phyloP scores from a whole-genome alignment of 805 yeast genomes.

The Candida railenensis region DNA sequence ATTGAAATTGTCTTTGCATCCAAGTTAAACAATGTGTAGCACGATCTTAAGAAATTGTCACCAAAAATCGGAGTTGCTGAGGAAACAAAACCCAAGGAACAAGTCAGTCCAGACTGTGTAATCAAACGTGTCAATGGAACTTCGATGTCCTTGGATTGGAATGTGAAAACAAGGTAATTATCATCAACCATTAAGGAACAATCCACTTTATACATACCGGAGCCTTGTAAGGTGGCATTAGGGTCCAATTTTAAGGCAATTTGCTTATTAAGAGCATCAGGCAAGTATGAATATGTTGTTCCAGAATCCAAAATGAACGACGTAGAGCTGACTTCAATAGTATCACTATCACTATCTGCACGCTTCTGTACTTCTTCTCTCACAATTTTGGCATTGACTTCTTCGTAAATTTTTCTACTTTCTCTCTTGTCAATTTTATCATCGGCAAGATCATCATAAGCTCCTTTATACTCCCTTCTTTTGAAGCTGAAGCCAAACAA shows the following conservation, averaged over 20 bases:
- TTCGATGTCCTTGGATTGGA: constrained; percentile 10
- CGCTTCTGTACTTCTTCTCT: no score
- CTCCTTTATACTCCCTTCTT: not conserved
- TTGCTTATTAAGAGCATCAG: constrained; percentile 18
- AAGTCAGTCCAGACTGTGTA: constrained; percentile 13
- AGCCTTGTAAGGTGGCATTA: constrained; percentile 5
- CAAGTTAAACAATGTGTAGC: constrained; percentile 26
- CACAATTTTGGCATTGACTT: no score
- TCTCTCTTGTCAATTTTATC: not conserved
- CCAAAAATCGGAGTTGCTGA: constrained; percentile 18
- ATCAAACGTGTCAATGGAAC: constrained; percentile 15
- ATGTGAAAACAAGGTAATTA: constrained; percentile 11
- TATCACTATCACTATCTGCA: not conserved
- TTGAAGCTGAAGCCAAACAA: not conserved
- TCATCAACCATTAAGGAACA: constrained; percentile 12
- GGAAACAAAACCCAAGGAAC: constrained; percentile 19
- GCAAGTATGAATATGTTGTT: constrained; percentile 50
- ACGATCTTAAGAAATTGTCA: constrained; percentile 25
- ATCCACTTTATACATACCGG: constrained; percentile 12
- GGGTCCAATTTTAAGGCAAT: constrained; percentile 8
- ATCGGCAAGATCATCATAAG: no score
- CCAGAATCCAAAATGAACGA: constrained; percentile 58
- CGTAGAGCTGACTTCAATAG: not conserved
- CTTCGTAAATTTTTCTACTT: not conserved
- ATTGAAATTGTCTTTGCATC: constrained; percentile 22